Evolutionary conservation across 1,139 yeast genomes (phyloP), one percentile per base, ranked within the genome.

Genomic region (Pichia sp.): DNA sequence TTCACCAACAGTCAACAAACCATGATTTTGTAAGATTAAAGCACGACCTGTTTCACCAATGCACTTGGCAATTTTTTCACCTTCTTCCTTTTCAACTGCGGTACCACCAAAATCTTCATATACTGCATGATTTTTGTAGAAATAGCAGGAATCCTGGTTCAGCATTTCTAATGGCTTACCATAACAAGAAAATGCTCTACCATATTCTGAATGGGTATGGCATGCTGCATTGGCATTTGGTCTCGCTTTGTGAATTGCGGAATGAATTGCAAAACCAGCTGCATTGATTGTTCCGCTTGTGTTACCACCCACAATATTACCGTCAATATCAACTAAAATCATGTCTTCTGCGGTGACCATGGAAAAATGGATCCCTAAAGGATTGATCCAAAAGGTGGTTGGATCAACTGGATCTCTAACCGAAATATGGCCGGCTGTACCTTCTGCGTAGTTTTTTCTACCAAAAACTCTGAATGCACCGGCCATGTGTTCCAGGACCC

Each of bases 161-260:
- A 83, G 64, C 90, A 84, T 83, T 46, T 81, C 87, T 53, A 84
- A 66, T 27, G 77, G 77, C 54, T 70, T 73, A 26, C 86, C 90
- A 57, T 82, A 77, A 1, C 83, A 70, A 9, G 85, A 74, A 64
- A 77, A 84, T 0, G 92, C 83, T 58, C 80, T 81, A 39, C 92
- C 94, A 57, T 77, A 72, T 31, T 73, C 66, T 3, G 87, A 79
- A 56, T 84, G 94, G 5, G 86, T 72, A 59, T 84, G 94, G 58
- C 88, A 81, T 4, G 92, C 92, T 27, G 92, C 88, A 55, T 76
- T 66, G n/a, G 83, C 80, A 53, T 84, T 88, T 4, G 88, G 88
- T 46, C 90, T 71, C 4, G 84, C 82, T 56, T 71, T 71, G 63
- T 84, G 92, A 33, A 84, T 59, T 26, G 83, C 87, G 2, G 83